Evolutionary conservation across 2,329 filamentous ascomycete species (phyloP).

Genomic region (Aspergillus hiratsukae): DNA sequence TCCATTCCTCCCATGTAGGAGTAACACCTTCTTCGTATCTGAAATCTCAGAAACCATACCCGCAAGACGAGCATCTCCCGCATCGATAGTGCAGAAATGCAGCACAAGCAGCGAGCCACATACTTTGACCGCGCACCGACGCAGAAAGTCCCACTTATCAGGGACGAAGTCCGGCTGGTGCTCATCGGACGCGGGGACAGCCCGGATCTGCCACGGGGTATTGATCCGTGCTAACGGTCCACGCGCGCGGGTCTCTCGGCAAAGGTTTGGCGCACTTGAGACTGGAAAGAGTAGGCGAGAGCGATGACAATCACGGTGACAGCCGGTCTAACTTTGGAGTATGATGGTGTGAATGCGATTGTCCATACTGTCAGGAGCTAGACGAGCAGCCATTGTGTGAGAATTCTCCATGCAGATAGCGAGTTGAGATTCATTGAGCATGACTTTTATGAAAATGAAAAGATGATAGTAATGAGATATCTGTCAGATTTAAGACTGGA

Average conservation of each 20-base stretch:
- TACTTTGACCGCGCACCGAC: slow-evolving; percentile 1
- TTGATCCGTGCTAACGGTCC: slow-evolving; percentile 15
- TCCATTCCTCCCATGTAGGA: slow-evolving; percentile 1
- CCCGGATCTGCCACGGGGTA: slow-evolving; percentile 19
- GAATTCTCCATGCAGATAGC: slow-evolving; percentile 3
- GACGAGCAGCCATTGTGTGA: slow-evolving; percentile 10
- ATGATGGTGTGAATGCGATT: slow-evolving; percentile 7
- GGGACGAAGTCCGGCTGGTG: background rate
- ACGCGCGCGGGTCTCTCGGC: slow-evolving; percentile 3
- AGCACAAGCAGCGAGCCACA: slow-evolving; percentile 2
- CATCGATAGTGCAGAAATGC: slow-evolving; percentile 11
- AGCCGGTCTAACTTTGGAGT: slow-evolving; percentile 2
- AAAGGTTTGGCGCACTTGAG: background rate
- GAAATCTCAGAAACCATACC: background rate
- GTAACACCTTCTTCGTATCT: slow-evolving; percentile 1
- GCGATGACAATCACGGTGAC: slow-evolving; percentile 6
- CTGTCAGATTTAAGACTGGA: background rate
- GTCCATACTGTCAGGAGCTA: slow-evolving; percentile 12
- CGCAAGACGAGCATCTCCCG: slow-evolving; percentile 1
- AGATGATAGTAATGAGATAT: too few relatives aligned
- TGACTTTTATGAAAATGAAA: too few relatives aligned
- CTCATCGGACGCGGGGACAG: slow-evolving; percentile 5
- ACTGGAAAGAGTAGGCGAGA: slow-evolving; percentile 10
- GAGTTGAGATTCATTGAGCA: background rate
- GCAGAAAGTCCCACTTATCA: slow-evolving; percentile 5